phyloP scores from a whole-genome alignment of 345 rosid species.

The Microcos paniculata region DNA sequence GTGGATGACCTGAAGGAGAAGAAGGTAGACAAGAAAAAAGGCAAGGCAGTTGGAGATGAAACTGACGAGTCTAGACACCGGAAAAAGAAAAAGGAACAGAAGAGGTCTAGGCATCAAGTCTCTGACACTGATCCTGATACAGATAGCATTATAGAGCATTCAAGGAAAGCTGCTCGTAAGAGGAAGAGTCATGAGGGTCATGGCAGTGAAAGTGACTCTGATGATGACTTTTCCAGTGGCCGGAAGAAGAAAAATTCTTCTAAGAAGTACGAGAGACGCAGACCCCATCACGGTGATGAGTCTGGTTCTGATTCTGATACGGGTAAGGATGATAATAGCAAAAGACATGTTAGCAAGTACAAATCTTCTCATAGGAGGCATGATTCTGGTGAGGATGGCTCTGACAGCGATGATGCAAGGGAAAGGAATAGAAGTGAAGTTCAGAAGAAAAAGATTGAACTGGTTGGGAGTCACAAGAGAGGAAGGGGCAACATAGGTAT shows the following conservation, averaged over 20 bases:
- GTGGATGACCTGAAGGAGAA: neutral
- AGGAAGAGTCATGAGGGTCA: constrained; percentile 34
- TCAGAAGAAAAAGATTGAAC: constrained; percentile 4
- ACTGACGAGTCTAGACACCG: constrained; percentile 25
- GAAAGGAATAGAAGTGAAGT: constrained; percentile 20
- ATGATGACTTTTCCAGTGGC: constrained; percentile 24
- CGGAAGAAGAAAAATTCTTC: constrained; percentile 32
- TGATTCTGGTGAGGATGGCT: constrained; percentile 39
- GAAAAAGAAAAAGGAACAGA: constrained; percentile 38
- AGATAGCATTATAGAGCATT: constrained; percentile 34
- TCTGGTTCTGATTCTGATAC: constrained; percentile 40
- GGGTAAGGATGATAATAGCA: no score
- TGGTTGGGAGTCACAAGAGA: constrained; percentile 1
- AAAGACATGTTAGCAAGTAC: constrained; percentile 24
- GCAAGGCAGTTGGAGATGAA: constrained; percentile 23
- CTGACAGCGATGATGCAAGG: constrained; percentile 28
- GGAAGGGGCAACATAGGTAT: constrained; percentile 1
- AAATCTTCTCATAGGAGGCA: constrained; percentile 32
- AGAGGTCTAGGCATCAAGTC: constrained; percentile 30
- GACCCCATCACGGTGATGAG: constrained; percentile 33
- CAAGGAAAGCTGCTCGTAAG: constrained; percentile 35
- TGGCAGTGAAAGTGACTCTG: constrained; percentile 36
- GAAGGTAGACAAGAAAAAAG: constrained; percentile 33
- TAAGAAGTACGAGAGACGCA: constrained; percentile 42
- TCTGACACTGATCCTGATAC: constrained; percentile 52